phyloP scores from a whole-genome alignment of 1,284 basidiomycete species.

The Trichosporon asahii region DNA sequence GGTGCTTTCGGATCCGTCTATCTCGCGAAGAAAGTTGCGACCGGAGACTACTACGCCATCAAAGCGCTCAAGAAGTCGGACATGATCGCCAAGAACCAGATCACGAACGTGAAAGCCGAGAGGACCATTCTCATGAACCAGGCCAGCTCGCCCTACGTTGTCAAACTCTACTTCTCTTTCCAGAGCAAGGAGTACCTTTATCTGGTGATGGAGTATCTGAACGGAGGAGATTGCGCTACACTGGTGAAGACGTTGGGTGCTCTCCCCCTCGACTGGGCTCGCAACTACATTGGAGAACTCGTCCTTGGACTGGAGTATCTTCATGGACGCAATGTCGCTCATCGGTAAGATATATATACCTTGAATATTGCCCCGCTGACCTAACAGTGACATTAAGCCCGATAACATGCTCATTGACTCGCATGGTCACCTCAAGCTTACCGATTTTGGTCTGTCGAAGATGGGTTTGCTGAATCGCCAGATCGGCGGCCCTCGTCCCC shows the following conservation, averaged over 20 bases:
- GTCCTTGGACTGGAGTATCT: conserved; percentile 92
- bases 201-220: conserved; percentile 97
- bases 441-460: conserved; percentile 94
- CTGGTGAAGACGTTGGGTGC: conserved; percentile 93
- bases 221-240: conserved; percentile 94
- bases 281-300: conserved; percentile 93
- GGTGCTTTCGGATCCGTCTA: conserved; percentile 99
- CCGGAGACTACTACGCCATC: conserved; percentile 98
- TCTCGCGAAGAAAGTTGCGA: conserved; percentile 94
- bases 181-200: conserved; percentile 95
- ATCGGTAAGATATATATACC: conserved; percentile 62
- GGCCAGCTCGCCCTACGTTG: conserved; percentile 98
- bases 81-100: conserved; percentile 99
- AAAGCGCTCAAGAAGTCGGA: conserved; percentile 99
- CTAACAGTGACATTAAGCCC: conserved; percentile 85
- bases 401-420: conserved; percentile 96
- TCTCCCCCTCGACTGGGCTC: conserved; percentile 93
- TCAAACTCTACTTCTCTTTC: conserved; percentile 97
- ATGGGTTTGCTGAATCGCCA: conserved; percentile 97
- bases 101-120: conserved; percentile 99
- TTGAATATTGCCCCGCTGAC: too few relatives aligned
- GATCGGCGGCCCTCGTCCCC: conserved; percentile 66
- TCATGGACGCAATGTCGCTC: conserved; percentile 89
- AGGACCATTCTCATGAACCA: conserved; percentile 99
- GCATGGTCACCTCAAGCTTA: conserved; percentile 92